Percentiles rank a stretch among this genome's conserved stretches.
Conservation (phyloP, 225 moss, liverwort and hornwort species). For the Sphagnum contortum region DNA sequence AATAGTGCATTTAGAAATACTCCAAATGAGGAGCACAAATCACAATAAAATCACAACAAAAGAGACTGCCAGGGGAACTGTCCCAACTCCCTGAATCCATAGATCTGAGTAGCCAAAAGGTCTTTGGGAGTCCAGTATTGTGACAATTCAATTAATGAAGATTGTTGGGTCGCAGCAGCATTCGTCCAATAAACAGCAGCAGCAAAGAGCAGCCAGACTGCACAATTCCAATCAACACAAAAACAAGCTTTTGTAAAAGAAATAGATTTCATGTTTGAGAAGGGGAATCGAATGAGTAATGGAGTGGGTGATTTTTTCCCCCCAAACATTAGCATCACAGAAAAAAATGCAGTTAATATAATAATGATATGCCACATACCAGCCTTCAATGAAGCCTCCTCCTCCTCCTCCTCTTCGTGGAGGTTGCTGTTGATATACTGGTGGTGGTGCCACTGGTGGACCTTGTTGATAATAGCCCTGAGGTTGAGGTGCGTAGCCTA, state of each 20-base stretch:
- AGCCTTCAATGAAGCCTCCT: conserved; percentile 5
- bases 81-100: too few species aligned
- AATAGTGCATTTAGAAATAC: too few species aligned
- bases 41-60: too few species aligned
- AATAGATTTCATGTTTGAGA: neutral
- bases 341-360: too few species aligned
- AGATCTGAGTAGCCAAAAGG: too few species aligned
- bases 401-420: neutral
- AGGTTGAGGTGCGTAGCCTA: conserved; percentile 4
- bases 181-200: conserved; percentile 3
- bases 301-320: too few species aligned
- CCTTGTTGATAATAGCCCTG: conserved; percentile 4
- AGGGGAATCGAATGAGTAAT: too few species aligned
- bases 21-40: too few species aligned
- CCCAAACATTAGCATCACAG: too few species aligned
- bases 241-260: neutral
- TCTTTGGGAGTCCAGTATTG: too few species aligned
- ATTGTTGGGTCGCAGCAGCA: conserved; percentile 3
- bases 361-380: neutral
- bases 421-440: conserved; percentile 1
- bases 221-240: conserved; percentile 1
- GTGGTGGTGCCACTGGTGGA: conserved; percentile 4
- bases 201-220: conserved; percentile 6
- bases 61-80: too few species aligned
- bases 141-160: neutral